Percentiles rank a stretch among this genome's conserved stretches.
Conservation (phyloP, 75 land plant species). For the Cunninghamia lanceolata region DNA sequence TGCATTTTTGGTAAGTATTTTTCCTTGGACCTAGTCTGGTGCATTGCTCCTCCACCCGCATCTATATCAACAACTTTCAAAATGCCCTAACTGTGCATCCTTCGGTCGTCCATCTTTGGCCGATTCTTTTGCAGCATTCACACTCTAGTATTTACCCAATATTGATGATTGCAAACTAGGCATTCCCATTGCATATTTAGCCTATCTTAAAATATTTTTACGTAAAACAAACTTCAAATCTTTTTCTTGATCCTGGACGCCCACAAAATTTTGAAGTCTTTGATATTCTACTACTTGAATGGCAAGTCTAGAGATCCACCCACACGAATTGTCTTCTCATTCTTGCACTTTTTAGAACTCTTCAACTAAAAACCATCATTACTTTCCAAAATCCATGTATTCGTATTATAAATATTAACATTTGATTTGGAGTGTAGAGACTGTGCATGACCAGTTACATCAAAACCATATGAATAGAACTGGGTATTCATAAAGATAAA, state of each 20-base stretch:
- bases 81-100: neutral
- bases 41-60: neutral
- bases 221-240: neutral
- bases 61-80: neutral
- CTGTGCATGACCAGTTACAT: too few relatives aligned
- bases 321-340: neutral
- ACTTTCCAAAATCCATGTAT: too few relatives aligned
- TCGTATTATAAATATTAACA: too few relatives aligned
- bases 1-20: neutral
- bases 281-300: neutral
- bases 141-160: neutral
- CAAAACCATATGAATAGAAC: too few relatives aligned
- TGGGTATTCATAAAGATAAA: too few relatives aligned
- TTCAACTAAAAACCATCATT: too few relatives aligned
- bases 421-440: too few relatives aligned
- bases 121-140: too few relatives aligned
- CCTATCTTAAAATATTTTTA: neutral
- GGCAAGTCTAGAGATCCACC: neutral
- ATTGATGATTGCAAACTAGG: neutral
- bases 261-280: neutral
- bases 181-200: neutral
- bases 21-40: neutral
- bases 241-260: neutral
- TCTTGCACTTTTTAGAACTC: neutral
- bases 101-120: neutral